Conservation (phyloP, 768 basidiomycete species). For the Pisolithus sp. region DNA sequence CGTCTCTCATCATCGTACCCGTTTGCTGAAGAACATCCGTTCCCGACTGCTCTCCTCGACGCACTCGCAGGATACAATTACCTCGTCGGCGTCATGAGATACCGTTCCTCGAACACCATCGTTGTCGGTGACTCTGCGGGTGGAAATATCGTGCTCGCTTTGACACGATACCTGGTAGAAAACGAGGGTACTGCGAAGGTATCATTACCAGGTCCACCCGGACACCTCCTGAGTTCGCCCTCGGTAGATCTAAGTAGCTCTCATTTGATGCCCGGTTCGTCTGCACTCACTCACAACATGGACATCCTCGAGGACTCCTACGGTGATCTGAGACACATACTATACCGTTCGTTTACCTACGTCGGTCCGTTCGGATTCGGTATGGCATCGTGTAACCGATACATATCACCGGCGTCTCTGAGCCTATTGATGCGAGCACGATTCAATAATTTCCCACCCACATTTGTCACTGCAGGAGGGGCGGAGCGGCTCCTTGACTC, state of each 20-base stretch:
- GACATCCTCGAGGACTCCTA: slow-evolving; percentile 12
- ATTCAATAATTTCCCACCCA: slow-evolving; percentile 55
- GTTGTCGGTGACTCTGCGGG: slow-evolving; percentile 75
- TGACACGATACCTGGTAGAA: slow-evolving; percentile 56
- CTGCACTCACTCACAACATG: slow-evolving; percentile 32
- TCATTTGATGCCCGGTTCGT: slow-evolving; percentile 34
- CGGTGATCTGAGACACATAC: slow-evolving; percentile 5
- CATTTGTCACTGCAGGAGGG: slow-evolving; percentile 53
- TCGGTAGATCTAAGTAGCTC: slow-evolving; percentile 44
- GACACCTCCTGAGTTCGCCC: slow-evolving; percentile 48
- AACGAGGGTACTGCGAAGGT: slow-evolving; percentile 24
- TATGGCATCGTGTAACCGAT: slow-evolving; percentile 40
- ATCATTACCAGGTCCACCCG: slow-evolving; percentile 38
- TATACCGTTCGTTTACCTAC: slow-evolving; percentile 37
- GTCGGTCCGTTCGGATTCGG: slow-evolving; percentile 42
- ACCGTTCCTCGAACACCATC: slow-evolving; percentile 55
- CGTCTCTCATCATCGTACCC: slow-evolving; percentile 49
- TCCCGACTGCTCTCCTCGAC: slow-evolving; percentile 73
- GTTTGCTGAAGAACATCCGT: slow-evolving; percentile 43
- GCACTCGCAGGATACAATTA: slow-evolving; percentile 69
- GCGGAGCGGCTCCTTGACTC: slow-evolving; percentile 51
- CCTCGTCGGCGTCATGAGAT: slow-evolving; percentile 51
- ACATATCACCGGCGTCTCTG: slow-evolving; percentile 54
- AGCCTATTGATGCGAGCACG: slow-evolving; percentile 29
- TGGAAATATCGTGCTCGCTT: slow-evolving; percentile 61